Conservation (phyloP, 805 yeast species). For the Yamadazyma insecticola region DNA sequence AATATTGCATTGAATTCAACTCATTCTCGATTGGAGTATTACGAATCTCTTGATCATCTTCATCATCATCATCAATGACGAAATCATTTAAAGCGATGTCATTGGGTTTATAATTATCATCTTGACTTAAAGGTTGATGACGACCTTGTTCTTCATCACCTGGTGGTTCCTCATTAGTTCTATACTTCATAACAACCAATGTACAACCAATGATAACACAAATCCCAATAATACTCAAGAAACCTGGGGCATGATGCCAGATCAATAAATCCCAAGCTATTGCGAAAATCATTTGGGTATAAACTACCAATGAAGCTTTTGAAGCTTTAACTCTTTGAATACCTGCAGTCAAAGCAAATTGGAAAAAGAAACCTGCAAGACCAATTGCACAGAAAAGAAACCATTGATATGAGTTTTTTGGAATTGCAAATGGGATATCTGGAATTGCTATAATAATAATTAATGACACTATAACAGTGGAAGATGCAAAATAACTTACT, state of each 20-base stretch:
- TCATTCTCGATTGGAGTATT: background rate
- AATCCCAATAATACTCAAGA: slow-evolving; percentile 67
- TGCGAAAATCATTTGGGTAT: slow-evolving; percentile 76
- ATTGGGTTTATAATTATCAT: slow-evolving; percentile 12
- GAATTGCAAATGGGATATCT: slow-evolving; percentile 53
- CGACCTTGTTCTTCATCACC: slow-evolving; percentile 6
- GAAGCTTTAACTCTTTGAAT: slow-evolving; percentile 78
- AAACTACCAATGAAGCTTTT: slow-evolving; percentile 68
- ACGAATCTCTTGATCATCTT: background rate
- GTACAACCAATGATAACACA: slow-evolving; percentile 65
- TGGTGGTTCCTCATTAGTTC: slow-evolving; percentile 7
- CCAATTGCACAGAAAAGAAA: slow-evolving; percentile 57
- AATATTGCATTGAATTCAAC: slow-evolving; percentile 4
- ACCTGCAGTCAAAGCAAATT: slow-evolving; percentile 74
- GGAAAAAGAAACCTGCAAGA: slow-evolving; percentile 77
- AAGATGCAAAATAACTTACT: slow-evolving; percentile 70
- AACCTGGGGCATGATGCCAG: slow-evolving; percentile 70
- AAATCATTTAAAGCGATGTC: slow-evolving; percentile 26
- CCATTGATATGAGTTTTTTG: slow-evolving; percentile 66
- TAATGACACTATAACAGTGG: slow-evolving; percentile 52
- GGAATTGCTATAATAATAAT: slow-evolving; percentile 53
- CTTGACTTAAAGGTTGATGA: slow-evolving; percentile 7
- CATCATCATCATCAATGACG: slow-evolving; percentile 22
- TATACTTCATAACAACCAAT: slow-evolving; percentile 36
- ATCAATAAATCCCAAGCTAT: slow-evolving; percentile 66